Conservation (phyloP, 2,329 filamentous ascomycete species). For the Microdochium trichocladiopsis region DNA sequence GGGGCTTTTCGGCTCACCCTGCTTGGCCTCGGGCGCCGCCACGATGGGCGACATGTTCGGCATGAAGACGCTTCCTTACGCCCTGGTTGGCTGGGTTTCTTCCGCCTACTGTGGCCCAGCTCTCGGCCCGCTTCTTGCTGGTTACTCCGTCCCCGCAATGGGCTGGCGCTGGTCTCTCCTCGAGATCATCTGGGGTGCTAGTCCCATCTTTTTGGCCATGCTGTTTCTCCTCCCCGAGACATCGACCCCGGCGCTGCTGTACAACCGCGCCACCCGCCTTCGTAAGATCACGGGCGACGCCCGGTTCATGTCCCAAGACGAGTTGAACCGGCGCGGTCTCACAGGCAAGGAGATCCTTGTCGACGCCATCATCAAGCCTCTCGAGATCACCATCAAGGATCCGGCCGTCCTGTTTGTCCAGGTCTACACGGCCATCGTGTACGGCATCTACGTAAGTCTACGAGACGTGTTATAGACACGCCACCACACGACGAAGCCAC, state of each 20-base stretch:
- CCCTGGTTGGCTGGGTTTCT: slow-evolving; percentile 52
- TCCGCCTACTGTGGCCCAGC: slow-evolving; percentile 45
- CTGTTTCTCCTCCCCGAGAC: slow-evolving; percentile 61
- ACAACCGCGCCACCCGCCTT: slow-evolving; percentile 53
- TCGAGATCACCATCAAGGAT: slow-evolving; percentile 53
- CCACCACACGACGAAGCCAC: too few relatives aligned
- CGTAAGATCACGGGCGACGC: slow-evolving; percentile 51
- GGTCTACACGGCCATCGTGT: slow-evolving; percentile 54
- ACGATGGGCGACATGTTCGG: slow-evolving; percentile 47
- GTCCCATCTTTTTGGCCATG: slow-evolving; percentile 52
- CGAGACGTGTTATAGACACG: not conserved
- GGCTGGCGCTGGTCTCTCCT: slow-evolving; percentile 59
- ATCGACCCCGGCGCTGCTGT: slow-evolving; percentile 48
- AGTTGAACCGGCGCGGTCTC: slow-evolving; percentile 54
- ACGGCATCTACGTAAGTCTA: slow-evolving; percentile 40
- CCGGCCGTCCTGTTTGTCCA: slow-evolving; percentile 57
- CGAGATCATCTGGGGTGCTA: slow-evolving; percentile 56
- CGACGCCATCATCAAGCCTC: slow-evolving; percentile 54
- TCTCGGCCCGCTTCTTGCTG: slow-evolving; percentile 53
- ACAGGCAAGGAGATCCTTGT: slow-evolving; percentile 36
- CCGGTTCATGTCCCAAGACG: slow-evolving; percentile 52
- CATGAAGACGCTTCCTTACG: slow-evolving; percentile 47
- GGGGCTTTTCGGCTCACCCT: slow-evolving; percentile 60
- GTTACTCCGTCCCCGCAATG: slow-evolving; percentile 50
- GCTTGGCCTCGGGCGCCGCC: slow-evolving; percentile 51